These are phyloP conservation scores for Oryza meyeriana DNA, from an alignment of 176 grass and related monocot species.

Conservation along the genomic window DNA sequence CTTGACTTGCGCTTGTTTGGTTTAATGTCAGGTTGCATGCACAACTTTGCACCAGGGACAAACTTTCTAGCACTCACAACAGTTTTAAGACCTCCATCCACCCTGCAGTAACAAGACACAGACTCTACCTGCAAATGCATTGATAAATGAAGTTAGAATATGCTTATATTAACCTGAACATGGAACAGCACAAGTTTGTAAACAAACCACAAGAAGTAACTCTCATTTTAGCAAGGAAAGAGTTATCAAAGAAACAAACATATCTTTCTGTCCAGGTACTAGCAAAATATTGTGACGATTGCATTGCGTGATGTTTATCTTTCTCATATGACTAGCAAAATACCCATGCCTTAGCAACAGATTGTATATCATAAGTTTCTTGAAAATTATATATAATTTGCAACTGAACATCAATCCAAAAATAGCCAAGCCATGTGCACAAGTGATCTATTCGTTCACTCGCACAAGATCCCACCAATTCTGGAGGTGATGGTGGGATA, in stretches of 20 bases:
- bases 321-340: neutral
- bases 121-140: conserved; percentile 59
- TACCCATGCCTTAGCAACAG: neutral
- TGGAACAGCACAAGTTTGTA: conserved; percentile 2
- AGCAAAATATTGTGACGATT: neutral
- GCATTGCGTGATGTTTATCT: neutral
- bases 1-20: conserved; percentile 52
- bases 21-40: conserved; percentile 74
- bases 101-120: conserved; percentile 61
- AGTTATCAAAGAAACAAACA: neutral
- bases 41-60: conserved; percentile 56
- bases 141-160: conserved; percentile 12
- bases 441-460: no score
- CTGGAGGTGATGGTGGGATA: neutral
- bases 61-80: conserved; percentile 69
- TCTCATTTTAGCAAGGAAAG: neutral
- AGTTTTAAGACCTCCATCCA: conserved; percentile 67
- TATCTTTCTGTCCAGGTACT: neutral
- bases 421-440: no score
- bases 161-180: neutral
- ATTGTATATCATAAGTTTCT: neutral
- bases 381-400: neutral
- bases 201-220: conserved; percentile 8
- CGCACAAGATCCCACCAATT: neutral
- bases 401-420: no score